Percentiles rank a stretch among this genome's conserved stretches.
phyloP scores from a whole-genome alignment of 1,139 yeast species.

The Blastobotrys raffinosifermentans region DNA sequence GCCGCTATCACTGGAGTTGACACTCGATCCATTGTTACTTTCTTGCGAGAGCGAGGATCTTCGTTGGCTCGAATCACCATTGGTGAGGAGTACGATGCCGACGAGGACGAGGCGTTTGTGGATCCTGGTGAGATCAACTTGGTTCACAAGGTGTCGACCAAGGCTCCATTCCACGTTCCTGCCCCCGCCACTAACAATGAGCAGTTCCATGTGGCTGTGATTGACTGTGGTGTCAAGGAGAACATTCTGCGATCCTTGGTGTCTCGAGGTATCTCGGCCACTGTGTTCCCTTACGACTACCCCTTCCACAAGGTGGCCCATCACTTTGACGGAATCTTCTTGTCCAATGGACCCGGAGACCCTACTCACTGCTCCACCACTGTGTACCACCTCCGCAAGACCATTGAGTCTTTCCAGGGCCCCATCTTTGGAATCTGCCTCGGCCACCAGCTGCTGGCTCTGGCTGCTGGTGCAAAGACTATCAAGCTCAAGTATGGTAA shows the following conservation, averaged over 20 bases:
- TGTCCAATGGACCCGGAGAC: conserved; percentile 98
- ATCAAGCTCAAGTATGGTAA: conserved; percentile 94
- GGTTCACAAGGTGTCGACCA: conserved; percentile 91
- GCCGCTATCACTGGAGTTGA: conserved; percentile 97
- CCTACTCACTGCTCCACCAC: conserved; percentile 90
- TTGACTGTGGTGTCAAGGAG: conserved; percentile 98
- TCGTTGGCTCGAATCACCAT: conserved; percentile 83
- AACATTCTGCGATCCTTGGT: conserved; percentile 90
- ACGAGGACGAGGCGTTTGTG: conserved; percentile 83
- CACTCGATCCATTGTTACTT: conserved; percentile 88
- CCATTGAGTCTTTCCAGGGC: conserved; percentile 63
- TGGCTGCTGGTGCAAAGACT: conserved; percentile 94
- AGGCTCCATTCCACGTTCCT: conserved; percentile 84
- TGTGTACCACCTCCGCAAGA: conserved; percentile 63
- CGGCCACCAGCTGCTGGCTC: conserved; percentile 95
- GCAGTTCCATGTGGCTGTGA: conserved; percentile 77
- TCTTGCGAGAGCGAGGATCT: conserved; percentile 92
- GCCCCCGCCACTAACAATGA: conserved; percentile 47
- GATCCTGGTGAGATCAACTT: conserved; percentile 91
- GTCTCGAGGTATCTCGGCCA: conserved; percentile 89
- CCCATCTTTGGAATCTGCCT: conserved; percentile 97
- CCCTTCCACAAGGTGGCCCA: conserved; percentile 87
- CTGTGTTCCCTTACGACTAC: conserved; percentile 94
- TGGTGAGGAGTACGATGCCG: conserved; percentile 88
- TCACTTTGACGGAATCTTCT: conserved; percentile 89